phyloP scores from a whole-genome alignment of 345 rosid species.

The Eucalyptus cladocalyx region DNA sequence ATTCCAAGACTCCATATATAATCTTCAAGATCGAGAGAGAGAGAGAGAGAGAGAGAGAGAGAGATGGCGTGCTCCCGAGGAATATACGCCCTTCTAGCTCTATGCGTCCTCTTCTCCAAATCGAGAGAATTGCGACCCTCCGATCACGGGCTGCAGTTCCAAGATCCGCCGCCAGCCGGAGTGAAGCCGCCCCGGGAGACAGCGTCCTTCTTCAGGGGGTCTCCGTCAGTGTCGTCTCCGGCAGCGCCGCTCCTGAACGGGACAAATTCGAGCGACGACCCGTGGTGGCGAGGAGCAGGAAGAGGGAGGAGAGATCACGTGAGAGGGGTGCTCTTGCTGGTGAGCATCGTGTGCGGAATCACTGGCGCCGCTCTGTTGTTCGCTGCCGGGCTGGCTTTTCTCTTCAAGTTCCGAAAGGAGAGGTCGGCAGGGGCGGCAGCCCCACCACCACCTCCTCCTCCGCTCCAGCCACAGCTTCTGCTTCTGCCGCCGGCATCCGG shows the following conservation, averaged over 20 bases:
- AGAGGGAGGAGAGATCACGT: not conserved
- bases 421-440: too few relatives aligned
- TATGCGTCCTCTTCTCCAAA: not conserved
- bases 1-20: not conserved
- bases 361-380: too few relatives aligned
- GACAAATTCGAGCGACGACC: not conserved
- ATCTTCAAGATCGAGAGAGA: too few relatives aligned
- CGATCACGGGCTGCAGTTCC: constrained; percentile 9
- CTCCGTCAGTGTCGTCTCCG: not conserved
- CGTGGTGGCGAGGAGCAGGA: not conserved
- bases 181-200: not conserved
- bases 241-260: not conserved
- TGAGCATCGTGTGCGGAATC: not conserved
- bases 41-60: not conserved
- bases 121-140: constrained; percentile 3
- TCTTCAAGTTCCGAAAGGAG: too few relatives aligned
- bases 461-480: too few relatives aligned
- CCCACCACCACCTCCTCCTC: too few relatives aligned
- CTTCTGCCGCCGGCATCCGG: too few relatives aligned
- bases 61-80: not conserved
- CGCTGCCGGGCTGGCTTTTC: too few relatives aligned
- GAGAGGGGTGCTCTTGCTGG: not conserved
- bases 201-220: not conserved
- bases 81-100: not conserved
- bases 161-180: not conserved